phyloP scores from a whole-genome alignment of 257 asterid genomes.

The Nicotiana tabacum region DNA sequence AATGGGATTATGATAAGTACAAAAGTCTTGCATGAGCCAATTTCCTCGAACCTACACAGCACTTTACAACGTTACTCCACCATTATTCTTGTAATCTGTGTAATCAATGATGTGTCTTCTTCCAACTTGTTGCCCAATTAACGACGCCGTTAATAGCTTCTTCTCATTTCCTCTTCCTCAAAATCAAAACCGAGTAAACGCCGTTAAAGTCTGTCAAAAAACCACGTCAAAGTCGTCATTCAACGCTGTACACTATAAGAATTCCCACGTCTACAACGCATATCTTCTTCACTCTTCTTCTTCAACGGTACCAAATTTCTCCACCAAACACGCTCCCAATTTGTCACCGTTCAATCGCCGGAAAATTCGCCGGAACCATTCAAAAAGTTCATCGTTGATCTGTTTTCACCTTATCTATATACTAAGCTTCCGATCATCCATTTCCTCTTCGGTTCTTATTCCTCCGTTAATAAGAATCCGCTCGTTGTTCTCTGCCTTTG shows the following conservation, averaged over 20 bases:
- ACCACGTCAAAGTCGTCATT: conserved; percentile 20
- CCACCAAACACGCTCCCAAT: not conserved
- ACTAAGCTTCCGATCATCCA: conserved; percentile 10
- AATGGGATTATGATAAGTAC: not conserved
- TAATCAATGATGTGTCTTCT: not conserved
- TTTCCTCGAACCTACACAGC: not conserved
- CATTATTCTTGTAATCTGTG: not conserved
- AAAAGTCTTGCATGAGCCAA: not conserved
- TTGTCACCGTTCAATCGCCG: conserved; percentile 12
- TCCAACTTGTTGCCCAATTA: not conserved
- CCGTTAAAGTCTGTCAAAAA: not conserved
- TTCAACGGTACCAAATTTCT: conserved; percentile 1
- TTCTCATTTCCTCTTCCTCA: not conserved
- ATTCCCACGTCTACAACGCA: conserved; percentile 20
- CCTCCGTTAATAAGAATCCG: conserved; percentile 30
- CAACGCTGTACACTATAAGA: conserved; percentile 4
- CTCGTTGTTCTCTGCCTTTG: not conserved
- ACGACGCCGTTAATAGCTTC: not conserved
- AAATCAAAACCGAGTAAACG: not conserved
- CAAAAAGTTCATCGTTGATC: conserved; percentile 23
- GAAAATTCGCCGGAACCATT: conserved; percentile 13
- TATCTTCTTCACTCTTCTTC: conserved; percentile 23
- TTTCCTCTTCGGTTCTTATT: conserved; percentile 41
- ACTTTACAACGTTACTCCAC: not conserved
- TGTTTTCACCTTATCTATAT: not conserved